Evolutionary conservation across 1,284 basidiomycete genomes (phyloP).

Genomic region (Rhizoctonia solani): DNA sequence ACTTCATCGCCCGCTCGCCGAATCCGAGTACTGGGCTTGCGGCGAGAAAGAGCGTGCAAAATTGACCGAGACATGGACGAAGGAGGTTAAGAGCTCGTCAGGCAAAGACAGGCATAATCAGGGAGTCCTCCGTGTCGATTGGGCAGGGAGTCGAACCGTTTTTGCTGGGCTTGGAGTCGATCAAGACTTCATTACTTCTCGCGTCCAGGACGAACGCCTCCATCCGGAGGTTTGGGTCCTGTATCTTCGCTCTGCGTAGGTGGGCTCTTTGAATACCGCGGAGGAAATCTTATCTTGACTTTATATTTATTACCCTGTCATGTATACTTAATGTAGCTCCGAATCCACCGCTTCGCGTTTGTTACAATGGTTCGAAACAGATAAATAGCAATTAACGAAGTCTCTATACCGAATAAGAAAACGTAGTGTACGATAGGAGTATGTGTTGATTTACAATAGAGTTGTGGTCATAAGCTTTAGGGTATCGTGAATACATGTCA

Average conservation of each 20-base stretch:
- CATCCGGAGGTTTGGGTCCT: slow-evolving; percentile 27
- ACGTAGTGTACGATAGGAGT: neutral
- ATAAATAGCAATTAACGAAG: slow-evolving; percentile 20
- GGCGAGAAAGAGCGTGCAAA: slow-evolving; percentile 21
- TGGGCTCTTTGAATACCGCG: neutral
- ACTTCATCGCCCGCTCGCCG: slow-evolving; percentile 19
- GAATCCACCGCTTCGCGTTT: neutral
- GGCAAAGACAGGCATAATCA: neutral
- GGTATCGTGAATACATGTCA: neutral
- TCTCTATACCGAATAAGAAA: neutral
- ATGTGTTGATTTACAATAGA: slow-evolving; percentile 23
- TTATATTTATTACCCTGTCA: neutral
- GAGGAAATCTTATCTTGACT: neutral
- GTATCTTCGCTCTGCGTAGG: slow-evolving; percentile 21
- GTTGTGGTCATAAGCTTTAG: neutral
- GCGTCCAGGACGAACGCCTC: slow-evolving; percentile 17
- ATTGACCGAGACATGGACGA: slow-evolving; percentile 20
- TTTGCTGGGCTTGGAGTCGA: slow-evolving; percentile 8
- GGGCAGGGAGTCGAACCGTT: slow-evolving; percentile 1
- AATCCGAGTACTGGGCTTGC: slow-evolving; percentile 24
- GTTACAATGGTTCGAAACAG: slow-evolving; percentile 6
- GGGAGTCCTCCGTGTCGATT: slow-evolving; percentile 20
- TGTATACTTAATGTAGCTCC: neutral
- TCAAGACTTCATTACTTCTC: slow-evolving; percentile 14
- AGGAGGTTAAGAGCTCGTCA: slow-evolving; percentile 1